Conservation (phyloP, 768 basidiomycete species). For the Mrakia blollopis region DNA sequence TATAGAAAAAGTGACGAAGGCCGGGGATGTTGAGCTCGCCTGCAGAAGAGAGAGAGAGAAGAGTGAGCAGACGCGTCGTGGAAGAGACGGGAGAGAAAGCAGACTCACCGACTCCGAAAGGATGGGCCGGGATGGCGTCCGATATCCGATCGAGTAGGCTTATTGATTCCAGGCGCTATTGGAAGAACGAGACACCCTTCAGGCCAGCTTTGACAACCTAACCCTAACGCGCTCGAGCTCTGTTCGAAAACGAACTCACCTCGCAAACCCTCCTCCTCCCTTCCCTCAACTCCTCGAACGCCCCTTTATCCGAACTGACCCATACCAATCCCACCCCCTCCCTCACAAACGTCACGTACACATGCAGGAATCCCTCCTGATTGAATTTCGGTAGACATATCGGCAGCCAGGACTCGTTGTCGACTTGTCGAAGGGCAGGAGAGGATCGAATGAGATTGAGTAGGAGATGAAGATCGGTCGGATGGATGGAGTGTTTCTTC, state of each 20-base stretch:
- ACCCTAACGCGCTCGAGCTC: too few relatives aligned
- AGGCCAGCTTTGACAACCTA: too few relatives aligned
- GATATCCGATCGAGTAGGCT: neutral
- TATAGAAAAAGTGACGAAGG: constrained; percentile 90
- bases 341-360: constrained; percentile 55
- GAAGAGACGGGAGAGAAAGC: neutral
- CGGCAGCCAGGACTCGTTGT: constrained; percentile 77
- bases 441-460: constrained; percentile 84
- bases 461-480: constrained; percentile 83
- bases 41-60: constrained; percentile 39
- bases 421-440: constrained; percentile 62
- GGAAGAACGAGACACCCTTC: too few relatives aligned
- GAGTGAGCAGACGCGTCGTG: neutral
- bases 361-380: constrained; percentile 79
- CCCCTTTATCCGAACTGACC: constrained; percentile 71
- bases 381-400: constrained; percentile 95
- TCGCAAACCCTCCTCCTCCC: constrained; percentile 68
- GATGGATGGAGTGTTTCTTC: constrained; percentile 90
- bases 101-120: constrained; percentile 35
- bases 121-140: constrained; percentile 49
- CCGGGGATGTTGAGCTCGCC: constrained; percentile 81
- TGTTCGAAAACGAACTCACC: constrained; percentile 46
- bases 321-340: constrained; percentile 63
- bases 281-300: constrained; percentile 68
- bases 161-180: neutral